phyloP scores from a whole-genome alignment of 257 asterid genomes.

The Lycium barbarum region DNA sequence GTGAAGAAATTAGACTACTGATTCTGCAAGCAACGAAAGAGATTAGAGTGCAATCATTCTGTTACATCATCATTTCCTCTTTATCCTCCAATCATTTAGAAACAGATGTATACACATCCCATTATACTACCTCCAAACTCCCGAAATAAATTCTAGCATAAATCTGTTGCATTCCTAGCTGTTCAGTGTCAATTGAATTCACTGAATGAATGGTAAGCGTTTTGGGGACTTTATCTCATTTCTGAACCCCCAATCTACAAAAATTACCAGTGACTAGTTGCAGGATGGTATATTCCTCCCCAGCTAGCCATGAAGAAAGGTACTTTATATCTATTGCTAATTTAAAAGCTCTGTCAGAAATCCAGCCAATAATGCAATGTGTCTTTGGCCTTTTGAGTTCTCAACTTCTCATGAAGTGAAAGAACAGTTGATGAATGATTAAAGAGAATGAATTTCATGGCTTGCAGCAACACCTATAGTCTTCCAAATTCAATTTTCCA shows the following conservation, averaged over 20 bases:
- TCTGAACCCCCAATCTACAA: slow-evolving; percentile 5
- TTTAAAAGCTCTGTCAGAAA: neutral
- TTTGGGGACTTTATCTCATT: slow-evolving; percentile 1
- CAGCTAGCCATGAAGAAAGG: neutral
- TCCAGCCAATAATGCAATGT: neutral
- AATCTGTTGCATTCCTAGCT: neutral
- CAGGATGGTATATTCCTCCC: slow-evolving; percentile 9
- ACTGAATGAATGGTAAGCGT: neutral
- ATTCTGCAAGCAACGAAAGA: no score
- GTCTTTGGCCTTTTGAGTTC: neutral
- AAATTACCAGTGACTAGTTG: neutral
- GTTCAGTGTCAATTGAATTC: neutral
- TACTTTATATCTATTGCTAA: neutral
- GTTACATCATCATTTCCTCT: neutral
- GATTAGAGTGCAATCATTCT: no score
- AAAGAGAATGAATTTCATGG: neutral
- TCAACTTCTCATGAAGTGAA: neutral
- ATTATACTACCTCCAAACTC: neutral
- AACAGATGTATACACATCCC: neutral
- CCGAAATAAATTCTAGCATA: neutral
- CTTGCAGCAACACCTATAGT: neutral
- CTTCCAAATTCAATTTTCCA: neutral
- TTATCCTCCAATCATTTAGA: slow-evolving; percentile 24
- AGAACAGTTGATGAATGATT: neutral
- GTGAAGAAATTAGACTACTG: no score